phyloP scores from a whole-genome alignment of 371 early-diverging fungal genomes.

The Apophysomyces elegans region DNA sequence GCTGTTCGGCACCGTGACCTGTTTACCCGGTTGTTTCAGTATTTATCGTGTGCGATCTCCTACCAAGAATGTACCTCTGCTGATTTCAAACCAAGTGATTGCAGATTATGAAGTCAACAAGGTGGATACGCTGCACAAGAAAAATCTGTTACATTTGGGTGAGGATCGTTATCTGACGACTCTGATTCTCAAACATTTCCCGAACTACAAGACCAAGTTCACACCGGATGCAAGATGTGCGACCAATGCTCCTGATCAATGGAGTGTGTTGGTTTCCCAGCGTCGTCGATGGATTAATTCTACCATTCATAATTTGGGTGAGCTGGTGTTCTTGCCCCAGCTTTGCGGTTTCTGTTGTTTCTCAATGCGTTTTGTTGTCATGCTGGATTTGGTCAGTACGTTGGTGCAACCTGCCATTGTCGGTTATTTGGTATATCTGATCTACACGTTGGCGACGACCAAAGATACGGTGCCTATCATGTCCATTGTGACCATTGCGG shows the following conservation, averaged over 20 bases:
- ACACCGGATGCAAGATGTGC: constrained; percentile 91
- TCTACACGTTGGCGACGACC: constrained; percentile 54
- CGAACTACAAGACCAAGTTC: constrained; percentile 93
- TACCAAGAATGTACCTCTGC: constrained; percentile 83
- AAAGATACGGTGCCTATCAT: constrained; percentile 48
- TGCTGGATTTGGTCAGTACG: constrained; percentile 89
- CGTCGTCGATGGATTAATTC: constrained; percentile 98
- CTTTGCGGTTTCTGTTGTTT: constrained; percentile 96
- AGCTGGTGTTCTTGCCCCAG: constrained; percentile 81
- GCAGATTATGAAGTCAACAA: constrained; percentile 92
- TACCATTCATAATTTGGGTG: constrained; percentile 93
- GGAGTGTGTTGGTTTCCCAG: constrained; percentile 92
- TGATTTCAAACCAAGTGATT: constrained; percentile 90
- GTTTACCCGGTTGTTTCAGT: constrained; percentile 91
- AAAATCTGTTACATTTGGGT: constrained; percentile 82
- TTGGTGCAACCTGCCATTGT: constrained; percentile 90
- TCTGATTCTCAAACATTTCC: constrained; percentile 97
- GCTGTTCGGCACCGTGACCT: constrained; percentile 89
- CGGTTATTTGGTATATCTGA: constrained; percentile 76
- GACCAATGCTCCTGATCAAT: constrained; percentile 95
- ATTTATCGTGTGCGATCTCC: constrained; percentile 93
- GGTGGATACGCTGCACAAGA: constrained; percentile 97
- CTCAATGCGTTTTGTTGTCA: constrained; percentile 96
- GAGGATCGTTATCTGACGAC: constrained; percentile 95
- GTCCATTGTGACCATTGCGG: constrained; percentile 70